phyloP scores from a whole-genome alignment of 805 yeast genomes.

The Sugiyamaella chiloensis region DNA sequence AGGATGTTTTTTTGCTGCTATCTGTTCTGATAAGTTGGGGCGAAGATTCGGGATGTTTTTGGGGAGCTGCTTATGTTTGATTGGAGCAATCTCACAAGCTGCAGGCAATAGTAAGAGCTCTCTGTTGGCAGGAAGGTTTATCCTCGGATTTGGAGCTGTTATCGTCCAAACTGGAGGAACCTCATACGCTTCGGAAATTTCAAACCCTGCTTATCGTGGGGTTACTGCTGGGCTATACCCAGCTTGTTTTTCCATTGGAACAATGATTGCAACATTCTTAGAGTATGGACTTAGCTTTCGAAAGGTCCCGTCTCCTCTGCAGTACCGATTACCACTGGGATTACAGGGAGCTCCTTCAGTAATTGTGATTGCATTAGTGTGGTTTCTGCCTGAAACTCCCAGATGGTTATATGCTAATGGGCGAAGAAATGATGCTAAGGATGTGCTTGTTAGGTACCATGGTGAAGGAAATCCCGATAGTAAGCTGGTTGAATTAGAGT shows the following conservation, averaged over 20 bases:
- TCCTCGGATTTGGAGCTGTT: slow-evolving; percentile 34
- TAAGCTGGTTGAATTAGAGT: slow-evolving; percentile 17
- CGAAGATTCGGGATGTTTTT: slow-evolving; percentile 18
- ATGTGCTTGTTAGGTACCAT: slow-evolving; percentile 18
- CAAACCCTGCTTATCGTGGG: slow-evolving; percentile 57
- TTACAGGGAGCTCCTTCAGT: slow-evolving; percentile 17
- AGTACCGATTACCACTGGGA: slow-evolving; percentile 28
- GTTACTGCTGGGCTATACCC: slow-evolving; percentile 69
- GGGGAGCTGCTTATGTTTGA: slow-evolving; percentile 11
- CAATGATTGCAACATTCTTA: slow-evolving; percentile 66
- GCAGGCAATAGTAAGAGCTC: slow-evolving; percentile 1
- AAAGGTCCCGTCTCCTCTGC: slow-evolving; percentile 31
- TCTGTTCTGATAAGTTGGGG: slow-evolving; percentile 11
- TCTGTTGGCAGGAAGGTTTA: slow-evolving; percentile 53
- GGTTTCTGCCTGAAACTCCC: slow-evolving; percentile 26
- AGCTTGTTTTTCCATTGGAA: slow-evolving; percentile 67
- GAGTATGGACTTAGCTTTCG: slow-evolving; percentile 62
- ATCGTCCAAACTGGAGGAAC: slow-evolving; percentile 48
- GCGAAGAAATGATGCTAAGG: slow-evolving; percentile 18
- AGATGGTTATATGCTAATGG: slow-evolving; percentile 23
- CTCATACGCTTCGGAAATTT: slow-evolving; percentile 69
- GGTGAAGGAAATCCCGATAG: slow-evolving; percentile 20
- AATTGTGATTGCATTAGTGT: slow-evolving; percentile 11
- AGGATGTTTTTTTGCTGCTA: slow-evolving; percentile 8
- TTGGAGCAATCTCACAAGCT: slow-evolving; percentile 14